Evolutionary conservation across 192 early-diverging fungal genomes (phyloP), one percentile per base, ranked within the genome.

Genomic region (Rhizophlyctis rosea): DNA sequence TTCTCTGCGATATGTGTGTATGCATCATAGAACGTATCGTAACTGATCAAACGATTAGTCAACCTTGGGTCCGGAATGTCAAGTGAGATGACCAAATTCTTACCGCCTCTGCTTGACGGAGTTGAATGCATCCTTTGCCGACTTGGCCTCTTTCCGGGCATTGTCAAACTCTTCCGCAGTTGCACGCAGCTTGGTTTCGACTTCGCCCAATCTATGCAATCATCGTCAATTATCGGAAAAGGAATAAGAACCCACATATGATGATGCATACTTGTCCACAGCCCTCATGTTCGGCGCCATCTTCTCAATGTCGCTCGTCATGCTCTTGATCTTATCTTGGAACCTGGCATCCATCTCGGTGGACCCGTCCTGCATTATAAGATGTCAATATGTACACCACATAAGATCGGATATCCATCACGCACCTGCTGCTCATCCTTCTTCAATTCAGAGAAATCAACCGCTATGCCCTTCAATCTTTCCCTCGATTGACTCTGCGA

Each of bases 271-370:
- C 78, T 86, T 85, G 54, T 97, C 91, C 32, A 89, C 83, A 0
- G 94, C 92, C 34, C 93, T 86, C 65, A 95, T 85, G 65, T 95
- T 98, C 9, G 97, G 97, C 18, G 91, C 90, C 61, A 97, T 69
- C 50, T 83, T 80, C 33, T 96, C 95, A 58, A 97, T 87, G 28
- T 93, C 86, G 14, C 62, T 67, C 0, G 78, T 58, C 5, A 91
- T 67, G 13, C 64, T 67, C 54, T 80, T 77, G 21, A 94, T 67
- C 4, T 74, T 60, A 34, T 90, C 81, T 58, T 81, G 71, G 63
- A 91, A 90, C 23, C 89, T 80, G 23, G 81, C 68, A 54, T 89
- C 88, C 55, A 84, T 68, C 21, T 85, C 80, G 7, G 68, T 70
- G 5, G 76, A 72, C 11, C 70, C 69, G 59, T 77, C 62, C 66